Percentiles rank a stretch among this genome's conserved stretches.
Evolutionary conservation across 2,329 filamentous ascomycete genomes (phyloP).

Genomic region (Apiospora pterosperma): DNA sequence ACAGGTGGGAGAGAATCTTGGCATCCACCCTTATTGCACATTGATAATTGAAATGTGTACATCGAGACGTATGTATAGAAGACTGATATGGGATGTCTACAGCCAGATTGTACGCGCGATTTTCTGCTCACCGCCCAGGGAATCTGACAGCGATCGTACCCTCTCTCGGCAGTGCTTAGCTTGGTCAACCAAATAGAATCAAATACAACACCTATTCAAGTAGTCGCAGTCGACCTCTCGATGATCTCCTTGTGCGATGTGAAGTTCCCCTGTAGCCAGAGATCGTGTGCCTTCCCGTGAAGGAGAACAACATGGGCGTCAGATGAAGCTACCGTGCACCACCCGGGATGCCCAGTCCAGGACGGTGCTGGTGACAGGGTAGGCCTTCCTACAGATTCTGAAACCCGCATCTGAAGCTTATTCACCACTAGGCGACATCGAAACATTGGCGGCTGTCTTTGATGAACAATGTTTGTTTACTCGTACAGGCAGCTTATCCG

Average conservation of each 20-base stretch:
- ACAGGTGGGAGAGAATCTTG: background rate
- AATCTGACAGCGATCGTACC: background rate
- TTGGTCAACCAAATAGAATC: too few relatives aligned
- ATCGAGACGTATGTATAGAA: too few relatives aligned
- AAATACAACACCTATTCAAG: background rate
- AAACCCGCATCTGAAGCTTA: slow-evolving; percentile 1
- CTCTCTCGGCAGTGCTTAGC: too few relatives aligned
- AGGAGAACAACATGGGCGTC: background rate
- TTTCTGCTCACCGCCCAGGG: background rate
- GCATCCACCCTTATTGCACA: background rate
- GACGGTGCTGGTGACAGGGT: background rate
- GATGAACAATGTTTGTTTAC: background rate
- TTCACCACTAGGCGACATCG: background rate
- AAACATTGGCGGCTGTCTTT: background rate
- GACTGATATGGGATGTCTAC: background rate
- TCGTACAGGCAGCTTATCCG: background rate
- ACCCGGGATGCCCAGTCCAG: background rate
- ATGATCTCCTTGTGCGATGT: background rate
- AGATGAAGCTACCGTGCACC: background rate
- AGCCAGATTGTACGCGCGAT: background rate
- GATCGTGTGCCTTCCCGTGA: background rate
- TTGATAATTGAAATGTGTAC: background rate
- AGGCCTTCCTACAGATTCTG: background rate
- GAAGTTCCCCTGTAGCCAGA: background rate
- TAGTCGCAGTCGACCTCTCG: background rate